These are phyloP conservation scores for Naganishia kalamii DNA, from an alignment of 768 basidiomycete species.

Conservation along the genomic window DNA sequence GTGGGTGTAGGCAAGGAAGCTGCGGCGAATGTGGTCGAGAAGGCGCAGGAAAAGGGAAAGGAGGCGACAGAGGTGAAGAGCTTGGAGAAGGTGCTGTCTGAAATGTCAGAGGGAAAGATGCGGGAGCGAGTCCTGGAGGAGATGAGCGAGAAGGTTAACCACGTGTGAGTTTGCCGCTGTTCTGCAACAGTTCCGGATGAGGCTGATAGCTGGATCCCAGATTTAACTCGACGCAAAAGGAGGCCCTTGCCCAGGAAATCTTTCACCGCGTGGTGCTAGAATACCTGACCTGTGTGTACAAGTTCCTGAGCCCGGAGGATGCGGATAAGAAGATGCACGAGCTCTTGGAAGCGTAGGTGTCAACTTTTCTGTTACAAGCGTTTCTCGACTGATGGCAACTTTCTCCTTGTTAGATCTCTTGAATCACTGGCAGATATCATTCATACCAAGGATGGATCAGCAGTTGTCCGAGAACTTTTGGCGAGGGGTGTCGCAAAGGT, in stretches of 20 bases:
- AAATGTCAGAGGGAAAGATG: slow-evolving; percentile 56
- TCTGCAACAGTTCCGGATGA: neutral
- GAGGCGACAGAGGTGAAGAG: slow-evolving; percentile 44
- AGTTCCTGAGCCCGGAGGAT: slow-evolving; percentile 52
- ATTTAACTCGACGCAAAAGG: slow-evolving; percentile 87
- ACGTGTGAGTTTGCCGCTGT: slow-evolving; percentile 56
- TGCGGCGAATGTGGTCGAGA: slow-evolving; percentile 50
- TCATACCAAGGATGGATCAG: slow-evolving; percentile 85
- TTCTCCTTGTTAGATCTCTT: slow-evolving; percentile 56
- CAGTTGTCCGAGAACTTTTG: slow-evolving; percentile 76
- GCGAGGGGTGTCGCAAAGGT: slow-evolving; percentile 71
- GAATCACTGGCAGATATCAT: slow-evolving; percentile 86
- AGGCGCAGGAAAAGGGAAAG: slow-evolving; percentile 39
- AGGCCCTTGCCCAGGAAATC: slow-evolving; percentile 74
- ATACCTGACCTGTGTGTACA: slow-evolving; percentile 62
- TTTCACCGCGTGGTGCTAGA: slow-evolving; percentile 85
- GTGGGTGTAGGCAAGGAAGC: slow-evolving; percentile 53
- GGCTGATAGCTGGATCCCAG: slow-evolving; percentile 48
- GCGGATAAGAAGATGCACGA: slow-evolving; percentile 68
- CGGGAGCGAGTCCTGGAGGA: slow-evolving; percentile 61
- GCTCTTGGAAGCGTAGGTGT: slow-evolving; percentile 67
- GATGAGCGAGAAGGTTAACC: slow-evolving; percentile 65
- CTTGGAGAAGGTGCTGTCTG: slow-evolving; percentile 61
- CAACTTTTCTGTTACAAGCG: neutral
- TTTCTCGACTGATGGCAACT: neutral